Base-by-base conservation (phyloP, 2,329 filamentous ascomycete genomes). In the Phyllachora maydis region DNA sequence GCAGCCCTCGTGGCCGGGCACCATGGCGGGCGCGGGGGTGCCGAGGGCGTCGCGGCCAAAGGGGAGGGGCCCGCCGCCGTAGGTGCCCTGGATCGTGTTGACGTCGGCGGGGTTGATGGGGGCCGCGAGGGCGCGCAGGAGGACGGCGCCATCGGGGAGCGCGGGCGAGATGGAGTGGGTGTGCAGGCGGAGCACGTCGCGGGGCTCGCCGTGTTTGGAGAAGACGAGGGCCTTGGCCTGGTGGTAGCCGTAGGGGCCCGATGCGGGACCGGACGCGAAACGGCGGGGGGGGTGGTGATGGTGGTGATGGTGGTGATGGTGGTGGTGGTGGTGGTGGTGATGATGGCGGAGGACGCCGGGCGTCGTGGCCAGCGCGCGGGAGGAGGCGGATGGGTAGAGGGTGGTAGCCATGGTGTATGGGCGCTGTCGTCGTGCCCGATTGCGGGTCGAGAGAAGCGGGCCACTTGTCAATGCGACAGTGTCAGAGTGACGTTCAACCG, bases 51-150 rank as follows among this genome's bases (percentile, higher is more conserved):
- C 49, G 5, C 69, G 71, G n/a, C n/a, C n/a, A n/a, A n/a, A n/a
- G 11, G 67, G 71, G 49, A 91, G 55, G 0, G 83, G 82, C 43
- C 81, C 81, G 21, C 70, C 70, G 30, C 85, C 85, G 53, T 98
- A 98, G 4, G 85, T 82, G 34, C 88, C 88, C 56, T 98, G 88
- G 40, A 98, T 78, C 39, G 85, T 85, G 57, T 98, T 98, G 48
- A 98, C 78, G 52, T 98, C 88, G 40, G 88, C 83, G 13, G 88
- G 88, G 54, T 98, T 98, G 47, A 98, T 79, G 27, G 88, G 81
- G 1, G 82, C 70, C 16, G 83, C 78, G 38, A 98, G 77, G 38
- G 88, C 73, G 46, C 81, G 79, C 29, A 98, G 57, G 26, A 85
- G 82, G 35, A 90, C 50, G 22, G 60, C 52, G 22, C 47, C 49